Percentiles rank a stretch among this genome's conserved stretches.
Conservation (phyloP, 140 eudicot genomes). For the Stevia rebaudiana region DNA sequence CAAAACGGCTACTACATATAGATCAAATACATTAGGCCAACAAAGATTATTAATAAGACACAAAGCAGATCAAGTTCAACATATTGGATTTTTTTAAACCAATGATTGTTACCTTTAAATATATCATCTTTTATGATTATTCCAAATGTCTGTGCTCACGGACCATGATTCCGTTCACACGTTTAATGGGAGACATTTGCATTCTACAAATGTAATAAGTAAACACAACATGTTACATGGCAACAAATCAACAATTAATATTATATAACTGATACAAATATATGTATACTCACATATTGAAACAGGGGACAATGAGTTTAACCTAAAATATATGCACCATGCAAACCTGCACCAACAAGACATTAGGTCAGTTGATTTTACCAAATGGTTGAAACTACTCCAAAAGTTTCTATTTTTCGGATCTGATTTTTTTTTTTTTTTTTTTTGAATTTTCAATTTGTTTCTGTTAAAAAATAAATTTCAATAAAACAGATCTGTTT, state of each 20-base stretch:
- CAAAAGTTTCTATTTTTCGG: no score
- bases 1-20: conserved; percentile 64
- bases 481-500: no score
- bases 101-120: conserved; percentile 44
- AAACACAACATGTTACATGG: neutral
- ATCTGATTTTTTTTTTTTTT: no score
- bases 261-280: neutral
- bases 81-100: neutral
- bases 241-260: neutral
- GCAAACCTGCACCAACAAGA: conserved; percentile 79
- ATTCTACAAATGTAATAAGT: conserved; percentile 55
- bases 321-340: conserved; percentile 83
- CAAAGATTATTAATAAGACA: neutral
- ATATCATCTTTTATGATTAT: conserved; percentile 63
- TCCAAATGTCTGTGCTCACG: conserved; percentile 89
- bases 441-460: no score
- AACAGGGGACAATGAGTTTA: neutral
- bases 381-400: no score
- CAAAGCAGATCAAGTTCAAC: no score
- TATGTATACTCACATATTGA: neutral
- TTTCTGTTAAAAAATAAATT: no score
- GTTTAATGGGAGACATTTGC: conserved; percentile 50
- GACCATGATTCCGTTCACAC: conserved; percentile 72
- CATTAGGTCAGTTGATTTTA: conserved; percentile 57
- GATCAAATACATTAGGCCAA: neutral